Evolutionary conservation across 2,329 filamentous ascomycete genomes (phyloP), one percentile per base, ranked within the genome.

Genomic region (Trematosphaeria pertusa): DNA sequence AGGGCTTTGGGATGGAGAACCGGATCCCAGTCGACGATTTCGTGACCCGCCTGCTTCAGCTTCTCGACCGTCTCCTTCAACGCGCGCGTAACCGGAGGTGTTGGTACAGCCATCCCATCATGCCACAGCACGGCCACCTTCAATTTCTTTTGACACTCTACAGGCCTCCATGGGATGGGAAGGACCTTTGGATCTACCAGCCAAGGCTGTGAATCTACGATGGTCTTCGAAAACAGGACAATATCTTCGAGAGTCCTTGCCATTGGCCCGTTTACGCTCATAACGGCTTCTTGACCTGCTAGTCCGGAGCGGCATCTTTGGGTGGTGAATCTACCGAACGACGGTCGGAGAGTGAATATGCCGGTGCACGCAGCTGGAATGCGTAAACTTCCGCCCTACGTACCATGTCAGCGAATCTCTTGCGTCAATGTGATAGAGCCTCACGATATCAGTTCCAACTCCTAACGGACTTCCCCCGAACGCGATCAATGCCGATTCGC

Each of bases 181-280:
- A 83, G 57, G 28, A 79, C 74, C 22, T 76, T 76, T 1, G 81
- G 79, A 40, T 85, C 82, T 17, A 73, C 61, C 1, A 71, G 64
- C 80, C 81, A 84, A 1, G 80, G 80, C 45, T 79, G 70, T 2
- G 73, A 66, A 40, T 68, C 67, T 8, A 76, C 54, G 1, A 80
- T 65, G 7, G 64, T 67, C 49, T 73, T 71, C 2, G 70, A 65
- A 46, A 72, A 79, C 38, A 78, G 60, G 2, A 63, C 60, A 10
- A 79, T 72, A 49, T 86, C 84, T 5, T 73, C 73, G 0, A 87
- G 68, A 0, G 78, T 80, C 20, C 75, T 75, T 1, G 81, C 78
- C 74, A 88, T 76, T 0, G 85, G 85, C 0, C 86, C 85, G 53
- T 87, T 86, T 24, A 87, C 82, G 15, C 81, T 84, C 41, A 76